Base-by-base conservation (phyloP, 1,284 basidiomycete species). In the Ganoderma leucocontextum region DNA sequence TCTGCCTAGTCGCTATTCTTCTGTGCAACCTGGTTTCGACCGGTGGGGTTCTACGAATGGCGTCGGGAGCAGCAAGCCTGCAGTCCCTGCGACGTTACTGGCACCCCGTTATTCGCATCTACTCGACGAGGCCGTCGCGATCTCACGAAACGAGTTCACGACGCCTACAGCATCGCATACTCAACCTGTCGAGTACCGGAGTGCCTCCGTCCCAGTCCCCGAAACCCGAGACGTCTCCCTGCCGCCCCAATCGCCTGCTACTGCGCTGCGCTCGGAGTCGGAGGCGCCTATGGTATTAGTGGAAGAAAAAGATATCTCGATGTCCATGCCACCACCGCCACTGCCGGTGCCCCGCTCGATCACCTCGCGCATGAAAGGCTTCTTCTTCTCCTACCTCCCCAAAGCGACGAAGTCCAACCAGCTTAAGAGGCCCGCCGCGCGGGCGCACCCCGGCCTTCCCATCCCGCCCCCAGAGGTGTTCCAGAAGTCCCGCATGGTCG, bases 351-450 rank as follows among this genome's bases (percentile, higher is more conserved):
- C 75, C 5, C 67, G 68, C 7, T 77, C 78, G 2, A 65, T 81
- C 42, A 74, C 78, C 19, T 73, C 70, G 25, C 78, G 79, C 39
- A 74, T 82, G 64, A 88, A 83, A 70, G 86, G 87, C 4, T 83
- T 89, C 74, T 73, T 91, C 59, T 87, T 84, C 72, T 90, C 89
- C 7, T 90, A 89, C 75, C 82, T 90, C n/a, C 87, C 88, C 29
- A 82, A 80, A 0, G 75, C 85, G 13, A 80, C 84, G 52, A 83
- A 82, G 72, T 76, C 79, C 29, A 70, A 73, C 8, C 65, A 70
- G 6, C 60, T 66, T 2, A 64, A 65, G 67, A 76, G 74, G 55
- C 59, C 64, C 4, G 47, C 55, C 17, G 71, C 68, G 15, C 52
- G 38, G 64, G 70, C 69, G 0, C 74, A 75, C 22, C 72, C 73